Evolutionary conservation across 1,284 basidiomycete genomes (phyloP).

Genomic region (Apiotrichum sp.): DNA sequence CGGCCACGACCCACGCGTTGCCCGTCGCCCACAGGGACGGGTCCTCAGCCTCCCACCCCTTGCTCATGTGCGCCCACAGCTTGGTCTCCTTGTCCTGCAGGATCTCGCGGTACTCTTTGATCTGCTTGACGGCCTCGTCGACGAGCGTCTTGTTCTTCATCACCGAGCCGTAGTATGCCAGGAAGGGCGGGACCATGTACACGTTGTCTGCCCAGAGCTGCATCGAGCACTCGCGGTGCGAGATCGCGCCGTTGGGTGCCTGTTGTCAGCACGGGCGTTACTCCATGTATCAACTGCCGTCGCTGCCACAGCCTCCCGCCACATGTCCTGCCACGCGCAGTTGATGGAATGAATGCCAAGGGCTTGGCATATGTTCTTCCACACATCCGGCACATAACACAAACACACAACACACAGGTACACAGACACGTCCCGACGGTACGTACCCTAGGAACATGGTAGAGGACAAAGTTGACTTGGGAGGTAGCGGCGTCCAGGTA

Average conservation of each 20-base stretch:
- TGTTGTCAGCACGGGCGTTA: slow-evolving; percentile 21
- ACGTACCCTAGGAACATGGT: slow-evolving; percentile 55
- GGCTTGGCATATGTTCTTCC: no score
- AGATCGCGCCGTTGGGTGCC: slow-evolving; percentile 69
- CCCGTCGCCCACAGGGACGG: slow-evolving; percentile 44
- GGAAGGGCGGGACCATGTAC: slow-evolving; percentile 71
- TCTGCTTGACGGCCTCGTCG: slow-evolving; percentile 67
- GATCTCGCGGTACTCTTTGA: slow-evolving; percentile 62
- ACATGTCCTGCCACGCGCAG: no score
- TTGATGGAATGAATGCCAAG: no score
- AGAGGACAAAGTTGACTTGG: slow-evolving; percentile 66
- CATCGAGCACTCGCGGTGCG: slow-evolving; percentile 52
- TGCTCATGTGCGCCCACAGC: slow-evolving; percentile 46
- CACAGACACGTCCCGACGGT: no score
- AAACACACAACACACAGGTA: no score
- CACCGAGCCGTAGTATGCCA: slow-evolving; percentile 78
- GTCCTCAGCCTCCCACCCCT: slow-evolving; percentile 35
- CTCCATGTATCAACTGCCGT: no score
- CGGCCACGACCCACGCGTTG: slow-evolving; percentile 53
- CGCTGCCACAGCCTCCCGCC: no score
- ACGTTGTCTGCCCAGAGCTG: slow-evolving; percentile 55
- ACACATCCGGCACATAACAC: no score
- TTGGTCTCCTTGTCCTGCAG: slow-evolving; percentile 32
- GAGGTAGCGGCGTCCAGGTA: slow-evolving; percentile 63
- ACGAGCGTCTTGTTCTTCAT: slow-evolving; percentile 64